Evolutionary conservation across 257 asterid species (phyloP), one percentile per base, ranked within the genome.

Genomic region (Penstemon davidsonii): DNA sequence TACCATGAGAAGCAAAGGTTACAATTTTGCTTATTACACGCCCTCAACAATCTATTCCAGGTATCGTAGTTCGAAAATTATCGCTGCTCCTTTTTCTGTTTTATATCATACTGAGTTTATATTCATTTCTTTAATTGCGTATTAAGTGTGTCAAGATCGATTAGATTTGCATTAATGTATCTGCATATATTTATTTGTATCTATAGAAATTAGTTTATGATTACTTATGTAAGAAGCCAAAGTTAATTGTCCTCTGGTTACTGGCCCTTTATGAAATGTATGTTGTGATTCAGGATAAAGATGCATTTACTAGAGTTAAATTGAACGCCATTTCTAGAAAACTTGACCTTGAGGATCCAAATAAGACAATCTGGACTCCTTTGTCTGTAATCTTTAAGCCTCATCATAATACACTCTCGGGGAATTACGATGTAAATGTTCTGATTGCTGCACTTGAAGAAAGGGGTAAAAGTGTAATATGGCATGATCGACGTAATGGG

Each of bases 41-140:
- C 96, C 76, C 97, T 93, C 83, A 93, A 93, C 81, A 93, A 90
- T 80, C 87, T 93, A 69, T 86, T 88, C 81, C 99, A 93, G 97
- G 98, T 92, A 82, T 50, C 7, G 15, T 55, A 8, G 19, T 51
- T 41, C 33, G 47, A 15, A 52, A 13, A 13, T 59, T 59, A 15
- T 55, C 13, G 37, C 42, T 67, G 11, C 62, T 41, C 45, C 5
- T n/a, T 13, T 9, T 53, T 62, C 38, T 37, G 7, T 38, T 33
- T 8, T 42, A 37, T n/a, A 11, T 15, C 63, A 50, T 39, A 42
- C 62, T n/a, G 41, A 1, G 4, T 18, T n/a, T 46, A 41, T 41
- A 1, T 69, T 6, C 41, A 3, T 15, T 52, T 36, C 40, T 38
- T 67, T 25, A 43, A 9, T 8, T 59, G 13, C 11, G 39, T 40